Evolutionary conservation across 2,329 filamentous ascomycete genomes (phyloP), one percentile per base, ranked within the genome.

Genomic region (Geosmithia putterillii): DNA sequence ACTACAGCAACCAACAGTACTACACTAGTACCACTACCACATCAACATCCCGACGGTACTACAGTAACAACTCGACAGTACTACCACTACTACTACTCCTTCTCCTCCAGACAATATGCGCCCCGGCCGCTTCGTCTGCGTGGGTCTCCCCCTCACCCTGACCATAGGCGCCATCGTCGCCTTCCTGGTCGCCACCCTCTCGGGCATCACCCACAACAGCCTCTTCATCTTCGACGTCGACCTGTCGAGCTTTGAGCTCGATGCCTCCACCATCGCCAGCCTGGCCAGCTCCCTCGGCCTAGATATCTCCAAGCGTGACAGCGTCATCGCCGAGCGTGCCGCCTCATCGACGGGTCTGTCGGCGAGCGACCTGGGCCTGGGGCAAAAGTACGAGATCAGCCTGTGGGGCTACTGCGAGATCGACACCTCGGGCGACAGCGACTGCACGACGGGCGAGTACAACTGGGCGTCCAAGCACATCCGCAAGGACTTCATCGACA

Each of bases 391-490:
- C 74, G 75, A 84, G 47, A 71, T 96, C 57, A 78, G 76, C 57
- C 72, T 96, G 34, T 94, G 86, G 84, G 84, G 83, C 58, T 95
- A 88, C 74, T 96, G 92, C 74, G 67, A 70, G 45, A 78, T 74
- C 43, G 64, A 71, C 42, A 61, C 69, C 51, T 46, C 46, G 36
- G 69, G 70, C 53, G 69, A 72, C 48, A 69, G 71, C 49, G 67
- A 73, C 52, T 96, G 90, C 75, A 81, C 79, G 43, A 70, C 79
- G 52, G 72, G 80, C 44, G 67, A 81, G 59, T 80, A 81, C 53
- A 70, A 86, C 64, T 98, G 86, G 79, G 87, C 83, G 54, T 76
- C 81, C 61, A 71, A 83, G 53, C 74, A 79, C 2, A 67, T 94
- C 50, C 76, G 83, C 48, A 83, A 79, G 64, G 52, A 51, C 41